Evolutionary conservation across 2,329 filamentous ascomycete genomes (phyloP), one percentile per base, ranked within the genome.

Genomic region (Penicillium sp.): DNA sequence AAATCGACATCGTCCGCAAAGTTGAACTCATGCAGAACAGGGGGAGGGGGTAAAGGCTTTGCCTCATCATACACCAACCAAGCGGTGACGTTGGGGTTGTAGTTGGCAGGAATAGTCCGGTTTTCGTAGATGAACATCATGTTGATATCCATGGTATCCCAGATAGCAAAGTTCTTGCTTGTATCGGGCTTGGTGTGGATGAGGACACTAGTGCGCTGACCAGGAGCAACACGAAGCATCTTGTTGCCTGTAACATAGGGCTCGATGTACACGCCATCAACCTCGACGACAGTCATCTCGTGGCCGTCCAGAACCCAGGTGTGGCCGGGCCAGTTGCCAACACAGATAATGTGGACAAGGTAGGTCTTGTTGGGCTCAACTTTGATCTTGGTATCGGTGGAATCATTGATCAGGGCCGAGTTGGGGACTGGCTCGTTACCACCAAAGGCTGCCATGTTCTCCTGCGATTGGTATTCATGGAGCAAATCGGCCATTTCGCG

Each of bases 331-430:
- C 92, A 93, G 17, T 89, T 90, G 15, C 88, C 90, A 22, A 92
- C 85, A 68, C 92, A 92, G 68, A 92, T 81, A 61, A 93, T 81
- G 47, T 88, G 88, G 68, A 94, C 83, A 9, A 92, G 79, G 61
- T 93, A 93, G 0, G 88, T 93, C 70, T 86, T 91, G 2, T 85
- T 85, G 0, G 90, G 87, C 66, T 88, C 68, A 3, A 93, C 84
- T 0, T 81, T 68, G 40, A 92, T 77, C 2, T 79, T 84, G 2
- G 87, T 76, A 59, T 89, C 84, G 61, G 84, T 83, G 0, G 86
- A 88, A 65, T 93, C 91, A 70, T 93, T 92, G 74, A 92, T 84
- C 47, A 93, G 81, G 1, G 88, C 86, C 4, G 87, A 81, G 42
- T 92, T 78, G 0, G 91, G 91, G 1, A 92, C 83, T 0, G 89